Percentiles rank a stretch among this genome's conserved stretches.
Conservation (phyloP, 2,329 filamentous ascomycete species). For the Endoconidiophora laricicola region DNA sequence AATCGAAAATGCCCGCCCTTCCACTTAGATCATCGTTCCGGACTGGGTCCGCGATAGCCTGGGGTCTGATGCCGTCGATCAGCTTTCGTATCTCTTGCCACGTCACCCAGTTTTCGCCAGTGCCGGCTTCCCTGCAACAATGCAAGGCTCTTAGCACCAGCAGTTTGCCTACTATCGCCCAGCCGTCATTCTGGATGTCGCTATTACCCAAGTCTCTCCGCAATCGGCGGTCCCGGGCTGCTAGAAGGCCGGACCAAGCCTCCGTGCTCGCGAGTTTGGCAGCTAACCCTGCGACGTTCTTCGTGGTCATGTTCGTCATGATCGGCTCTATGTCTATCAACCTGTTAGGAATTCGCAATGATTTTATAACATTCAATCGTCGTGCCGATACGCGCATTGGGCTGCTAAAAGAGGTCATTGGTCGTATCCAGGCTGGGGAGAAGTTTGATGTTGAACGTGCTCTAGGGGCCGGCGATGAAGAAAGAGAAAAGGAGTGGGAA, state of each 20-base stretch:
- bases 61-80: neutral
- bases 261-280: slow-evolving; percentile 13
- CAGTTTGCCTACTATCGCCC: slow-evolving; percentile 33
- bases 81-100: no score
- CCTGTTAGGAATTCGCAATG: slow-evolving; percentile 65
- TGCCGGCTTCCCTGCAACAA: neutral
- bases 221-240: neutral
- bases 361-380: slow-evolving; percentile 54
- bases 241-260: slow-evolving; percentile 16
- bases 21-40: neutral
- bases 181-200: slow-evolving; percentile 50
- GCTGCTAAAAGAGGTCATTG: slow-evolving; percentile 57
- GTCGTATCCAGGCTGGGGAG: slow-evolving; percentile 52
- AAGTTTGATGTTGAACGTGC: slow-evolving; percentile 71
- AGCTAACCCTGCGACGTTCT: slow-evolving; percentile 63
- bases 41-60: neutral
- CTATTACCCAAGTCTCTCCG: slow-evolving; percentile 53
- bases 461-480: slow-evolving; percentile 60
- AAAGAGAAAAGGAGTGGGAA: slow-evolving; percentile 73
- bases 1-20: neutral
- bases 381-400: slow-evolving; percentile 65
- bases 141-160: slow-evolving; percentile 16
- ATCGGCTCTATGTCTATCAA: slow-evolving; percentile 95
- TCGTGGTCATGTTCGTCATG: slow-evolving; percentile 64
- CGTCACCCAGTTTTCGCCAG: neutral